A percentile compares a stretch with the other conserved stretches of the same genome.
phyloP scores from a whole-genome alignment of 345 rosid genomes.

The Jatropha curcas region DNA sequence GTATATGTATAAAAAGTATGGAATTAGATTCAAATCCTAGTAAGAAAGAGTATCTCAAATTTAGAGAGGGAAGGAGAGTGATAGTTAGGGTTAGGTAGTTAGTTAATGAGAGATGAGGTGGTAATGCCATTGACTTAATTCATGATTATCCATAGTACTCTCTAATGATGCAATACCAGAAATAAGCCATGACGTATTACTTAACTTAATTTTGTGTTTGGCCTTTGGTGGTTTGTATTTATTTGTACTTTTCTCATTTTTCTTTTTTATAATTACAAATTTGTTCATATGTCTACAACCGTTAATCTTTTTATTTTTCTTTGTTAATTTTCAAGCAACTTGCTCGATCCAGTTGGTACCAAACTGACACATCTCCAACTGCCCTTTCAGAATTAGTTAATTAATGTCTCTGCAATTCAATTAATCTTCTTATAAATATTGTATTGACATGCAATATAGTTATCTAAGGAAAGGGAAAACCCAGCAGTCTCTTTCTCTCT shows the following conservation, averaged over 20 bases:
- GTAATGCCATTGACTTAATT: neutral
- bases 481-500: too few species aligned
- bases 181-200: neutral
- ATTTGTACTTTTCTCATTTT: too few species aligned
- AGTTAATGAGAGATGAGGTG: neutral
- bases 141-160: conserved; percentile 10
- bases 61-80: neutral
- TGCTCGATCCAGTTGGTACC: neutral
- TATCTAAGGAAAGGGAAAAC: too few species aligned
- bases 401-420: neutral
- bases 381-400: neutral
- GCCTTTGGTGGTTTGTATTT: neutral
- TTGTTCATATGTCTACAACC: neutral
- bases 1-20: too few species aligned
- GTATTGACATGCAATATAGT: neutral
- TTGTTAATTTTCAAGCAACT: neutral
- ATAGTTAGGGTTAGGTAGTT: neutral
- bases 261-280: neutral
- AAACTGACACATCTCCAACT: neutral
- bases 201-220: neutral
- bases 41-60: too few species aligned
- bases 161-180: neutral
- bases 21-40: too few species aligned
- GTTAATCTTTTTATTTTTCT: neutral
- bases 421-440: neutral